Evolutionary conservation across 1,284 basidiomycete genomes (phyloP).

Genomic region (Cutaneotrichosporon mucoides): DNA sequence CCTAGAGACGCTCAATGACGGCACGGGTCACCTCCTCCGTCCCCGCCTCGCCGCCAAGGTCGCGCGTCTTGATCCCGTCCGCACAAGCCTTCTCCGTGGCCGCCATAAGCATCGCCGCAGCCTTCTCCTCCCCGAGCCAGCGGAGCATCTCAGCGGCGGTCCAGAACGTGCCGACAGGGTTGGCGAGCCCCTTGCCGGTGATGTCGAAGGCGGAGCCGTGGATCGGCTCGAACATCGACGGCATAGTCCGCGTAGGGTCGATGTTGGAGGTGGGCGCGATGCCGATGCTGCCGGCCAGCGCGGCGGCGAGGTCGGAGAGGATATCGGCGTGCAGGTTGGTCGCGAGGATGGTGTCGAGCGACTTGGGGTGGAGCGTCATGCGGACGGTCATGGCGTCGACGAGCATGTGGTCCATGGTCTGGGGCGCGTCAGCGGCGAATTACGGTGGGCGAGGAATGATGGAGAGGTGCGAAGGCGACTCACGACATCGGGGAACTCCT

Average conservation of each 20-base stretch:
- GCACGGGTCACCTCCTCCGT: slow-evolving; percentile 77
- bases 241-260: slow-evolving; percentile 53
- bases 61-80: slow-evolving; percentile 72
- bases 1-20: slow-evolving; percentile 21
- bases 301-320: slow-evolving; percentile 71
- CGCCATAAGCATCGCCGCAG: slow-evolving; percentile 59
- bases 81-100: slow-evolving; percentile 67
- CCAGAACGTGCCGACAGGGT: slow-evolving; percentile 56
- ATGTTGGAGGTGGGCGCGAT: slow-evolving; percentile 59
- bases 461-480: too few relatives aligned
- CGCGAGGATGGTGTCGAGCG: slow-evolving; percentile 84
- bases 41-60: slow-evolving; percentile 73
- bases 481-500: slow-evolving; percentile 54
- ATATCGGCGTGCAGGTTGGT: slow-evolving; percentile 99
- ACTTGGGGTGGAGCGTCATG: slow-evolving; percentile 56
- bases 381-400: slow-evolving; percentile 55
- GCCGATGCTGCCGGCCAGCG: slow-evolving; percentile 58
- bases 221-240: slow-evolving; percentile 61
- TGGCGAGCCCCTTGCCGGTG: slow-evolving; percentile 69
- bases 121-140: slow-evolving; percentile 32
- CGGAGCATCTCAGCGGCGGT: slow-evolving; percentile 57
- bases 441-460: too few relatives aligned
- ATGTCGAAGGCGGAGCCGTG: slow-evolving; percentile 86
- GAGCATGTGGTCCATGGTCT: slow-evolving; percentile 54
- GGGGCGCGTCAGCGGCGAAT: too few relatives aligned